Base-by-base conservation (phyloP, 805 yeast genomes). In the Babjeviella inositovora region DNA sequence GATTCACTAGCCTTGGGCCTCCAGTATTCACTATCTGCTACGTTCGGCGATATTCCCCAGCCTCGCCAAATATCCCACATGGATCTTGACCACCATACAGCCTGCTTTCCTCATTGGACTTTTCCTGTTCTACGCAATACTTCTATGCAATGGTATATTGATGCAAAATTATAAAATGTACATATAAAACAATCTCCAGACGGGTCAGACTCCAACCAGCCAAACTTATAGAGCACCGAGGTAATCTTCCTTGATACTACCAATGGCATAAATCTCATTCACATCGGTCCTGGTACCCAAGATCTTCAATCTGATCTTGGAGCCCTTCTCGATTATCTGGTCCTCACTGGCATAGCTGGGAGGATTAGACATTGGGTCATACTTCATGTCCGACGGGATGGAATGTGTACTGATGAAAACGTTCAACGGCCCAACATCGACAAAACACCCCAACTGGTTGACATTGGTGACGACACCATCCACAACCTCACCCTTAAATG, bases 201-300 rank as follows among this genome's bases (percentile, higher is more conserved):
- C n/a, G n/a, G n/a, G n/a, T n/a, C n/a, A n/a, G n/a, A n/a, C n/a
- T n/a, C n/a, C n/a, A n/a, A n/a, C n/a, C n/a, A n/a, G n/a, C n/a
- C n/a, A n/a, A n/a, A n/a, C n/a, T 35, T 41, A 70, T 29, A 70
- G 47, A 15, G 93, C 92, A 25, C 98, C 98, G 50, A 90, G 62
- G 47, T 82, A 90, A 56, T 90, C 99, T 54, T 90, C 98, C 50
- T 87, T 90, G 41, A 90, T 87, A 50, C 93, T 79, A 23, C 98
- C 99, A 44, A 90, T 90, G 22, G 97, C 98, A 46, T 82, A 81
- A 45, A 90, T 87, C 39, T 90, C 87, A 41, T 93, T 90, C 8
- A 90, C 98, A 52, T 92, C 97, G 8, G 96, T 80, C 44, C 96
- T 68, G 14, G 95, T 90, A 51, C 97, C 98, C 25, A 87, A 95